Conservation (phyloP, 1,284 basidiomycete species). For the Mycosarcoma maydis region DNA sequence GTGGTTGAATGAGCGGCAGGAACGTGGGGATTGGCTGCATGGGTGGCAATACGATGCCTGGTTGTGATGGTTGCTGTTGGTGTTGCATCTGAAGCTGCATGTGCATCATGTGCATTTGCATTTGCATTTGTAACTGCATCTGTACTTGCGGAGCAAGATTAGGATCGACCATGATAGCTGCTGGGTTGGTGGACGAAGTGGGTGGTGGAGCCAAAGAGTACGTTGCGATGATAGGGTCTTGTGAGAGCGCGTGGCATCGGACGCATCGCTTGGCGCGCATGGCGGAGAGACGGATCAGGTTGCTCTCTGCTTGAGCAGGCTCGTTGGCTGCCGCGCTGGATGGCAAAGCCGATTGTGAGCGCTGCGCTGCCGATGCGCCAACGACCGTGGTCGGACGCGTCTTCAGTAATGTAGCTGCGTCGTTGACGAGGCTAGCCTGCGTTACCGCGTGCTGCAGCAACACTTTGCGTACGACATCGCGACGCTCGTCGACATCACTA, state of each 20-base stretch:
- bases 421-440: conserved; percentile 21
- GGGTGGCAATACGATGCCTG: neutral
- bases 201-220: conserved; percentile 1
- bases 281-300: conserved; percentile 1
- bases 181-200: neutral
- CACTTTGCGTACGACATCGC: conserved; percentile 36
- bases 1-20: conserved; percentile 8
- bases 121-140: conserved; percentile 30
- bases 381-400: conserved; percentile 2
- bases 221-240: conserved; percentile 22
- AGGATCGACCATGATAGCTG: conserved; percentile 13
- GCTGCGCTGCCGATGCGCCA: neutral
- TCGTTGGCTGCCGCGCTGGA: neutral
- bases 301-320: neutral
- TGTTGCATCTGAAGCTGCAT: conserved; percentile 13
- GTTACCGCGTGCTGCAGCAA: conserved; percentile 24
- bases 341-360: neutral
- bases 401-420: conserved; percentile 9
- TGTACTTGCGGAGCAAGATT: conserved; percentile 24
- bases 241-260: conserved; percentile 29
- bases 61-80: conserved; percentile 7
- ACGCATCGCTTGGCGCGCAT: conserved; percentile 41
- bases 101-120: conserved; percentile 31
- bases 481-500: neutral
- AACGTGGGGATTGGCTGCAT: conserved; percentile 9